Evolutionary conservation across 257 asterid genomes (phyloP).

Genomic region (Solanum piurae): DNA sequence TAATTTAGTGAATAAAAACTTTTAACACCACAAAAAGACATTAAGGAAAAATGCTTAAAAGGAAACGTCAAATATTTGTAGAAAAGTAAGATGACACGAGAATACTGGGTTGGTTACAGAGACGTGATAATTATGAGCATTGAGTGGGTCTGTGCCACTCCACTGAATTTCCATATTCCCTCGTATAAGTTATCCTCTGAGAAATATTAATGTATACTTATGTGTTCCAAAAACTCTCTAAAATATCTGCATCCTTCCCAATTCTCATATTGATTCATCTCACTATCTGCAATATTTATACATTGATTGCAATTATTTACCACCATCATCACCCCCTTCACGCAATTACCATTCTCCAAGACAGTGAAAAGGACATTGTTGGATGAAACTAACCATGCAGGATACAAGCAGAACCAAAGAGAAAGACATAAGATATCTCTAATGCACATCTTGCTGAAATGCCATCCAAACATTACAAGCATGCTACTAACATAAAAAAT

Average conservation of each 20-base stretch:
- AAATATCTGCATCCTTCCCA: not conserved
- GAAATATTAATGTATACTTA: not conserved
- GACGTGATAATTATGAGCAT: not conserved
- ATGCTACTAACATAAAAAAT: not conserved
- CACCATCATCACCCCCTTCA: not conserved
- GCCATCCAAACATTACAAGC: not conserved
- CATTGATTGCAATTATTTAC: not conserved
- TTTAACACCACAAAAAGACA: not conserved
- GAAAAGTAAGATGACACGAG: not conserved
- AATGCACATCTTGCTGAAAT: not conserved
- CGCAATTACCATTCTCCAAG: not conserved
- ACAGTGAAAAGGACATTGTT: not conserved
- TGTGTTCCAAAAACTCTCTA: not conserved
- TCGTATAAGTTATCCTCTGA: not conserved
- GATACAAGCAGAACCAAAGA: not conserved
- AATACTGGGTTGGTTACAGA: not conserved
- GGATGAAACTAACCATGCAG: not conserved
- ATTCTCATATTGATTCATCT: not conserved
- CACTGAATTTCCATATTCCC: not conserved
- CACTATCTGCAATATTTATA: not conserved
- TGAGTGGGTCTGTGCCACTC: not conserved
- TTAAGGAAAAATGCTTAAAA: not conserved
- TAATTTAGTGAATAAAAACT: not conserved
- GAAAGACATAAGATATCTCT: not conserved
- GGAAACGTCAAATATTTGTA: not conserved